phyloP scores from a whole-genome alignment of 768 basidiomycete species.

The Nevesoporus exiguus region DNA sequence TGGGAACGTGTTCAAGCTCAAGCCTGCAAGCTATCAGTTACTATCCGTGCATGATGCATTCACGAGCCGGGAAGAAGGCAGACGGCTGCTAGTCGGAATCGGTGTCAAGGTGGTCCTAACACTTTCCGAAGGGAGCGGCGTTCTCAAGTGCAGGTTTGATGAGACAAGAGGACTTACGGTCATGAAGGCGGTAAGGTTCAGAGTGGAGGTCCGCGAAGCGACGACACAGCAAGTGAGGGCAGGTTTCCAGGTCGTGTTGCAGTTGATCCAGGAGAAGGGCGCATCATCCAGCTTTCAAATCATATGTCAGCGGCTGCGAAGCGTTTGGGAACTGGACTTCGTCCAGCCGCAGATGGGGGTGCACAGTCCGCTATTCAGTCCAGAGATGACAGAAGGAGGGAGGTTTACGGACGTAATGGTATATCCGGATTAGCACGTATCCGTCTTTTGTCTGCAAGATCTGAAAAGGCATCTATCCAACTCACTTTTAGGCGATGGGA shows the following conservation, averaged over 20 bases:
- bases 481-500: not conserved
- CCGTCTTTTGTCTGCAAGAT: conserved; percentile 15
- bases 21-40: conserved; percentile 57
- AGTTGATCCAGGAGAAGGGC: conserved; percentile 82
- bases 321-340: conserved; percentile 67
- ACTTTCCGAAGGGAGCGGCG: conserved; percentile 56
- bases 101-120: conserved; percentile 67
- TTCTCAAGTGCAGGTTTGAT: conserved; percentile 75
- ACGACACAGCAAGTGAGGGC: conserved; percentile 39
- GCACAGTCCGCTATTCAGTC: conserved; percentile 27
- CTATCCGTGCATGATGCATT: conserved; percentile 56
- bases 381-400: conserved; percentile 26
- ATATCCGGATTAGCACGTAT: conserved; percentile 26
- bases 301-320: conserved; percentile 60
- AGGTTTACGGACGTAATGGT: conserved; percentile 32
- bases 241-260: conserved; percentile 56
- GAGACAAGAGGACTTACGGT: conserved; percentile 57
- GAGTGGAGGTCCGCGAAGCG: conserved; percentile 64
- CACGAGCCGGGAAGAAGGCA: conserved; percentile 71
- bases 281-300: conserved; percentile 78
- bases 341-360: conserved; percentile 18
- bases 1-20: conserved; percentile 83
- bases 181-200: conserved; percentile 75
- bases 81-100: conserved; percentile 65
- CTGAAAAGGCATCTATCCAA: conserved; percentile 6